Evolutionary conservation across 805 yeast genomes (phyloP).

Genomic region (Schizosaccharomyces pombe): ASM294v3 CU329670.1:3444001-3444500

Average conservation of each 20-base stretch:
- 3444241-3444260: background rate
- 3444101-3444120: background rate
- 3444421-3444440: constrained; percentile 48
- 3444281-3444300: constrained; percentile 38
- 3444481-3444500: constrained; percentile 94
- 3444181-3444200: too few relatives aligned
- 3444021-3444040: constrained; percentile 61
- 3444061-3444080: constrained; percentile 64
- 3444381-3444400: constrained; percentile 94
- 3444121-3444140: background rate
- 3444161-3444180: too few relatives aligned
- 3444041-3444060: constrained; percentile 59
- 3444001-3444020: constrained; percentile 23
- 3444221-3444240: too few relatives aligned
- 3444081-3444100: constrained; percentile 80
- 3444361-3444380: constrained; percentile 79
- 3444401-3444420: constrained; percentile 76
- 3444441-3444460: constrained; percentile 93
- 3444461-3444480: constrained; percentile 68
- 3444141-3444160: background rate
- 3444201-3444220: too few relatives aligned
- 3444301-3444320: constrained; percentile 77
- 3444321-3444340: constrained; percentile 79
- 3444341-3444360: constrained; percentile 87
- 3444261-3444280: background rate